Evolutionary conservation across 1,139 yeast species (phyloP), one percentile per base, ranked within the genome.

Genomic region (Eremothecium sinecaudum): DNA sequence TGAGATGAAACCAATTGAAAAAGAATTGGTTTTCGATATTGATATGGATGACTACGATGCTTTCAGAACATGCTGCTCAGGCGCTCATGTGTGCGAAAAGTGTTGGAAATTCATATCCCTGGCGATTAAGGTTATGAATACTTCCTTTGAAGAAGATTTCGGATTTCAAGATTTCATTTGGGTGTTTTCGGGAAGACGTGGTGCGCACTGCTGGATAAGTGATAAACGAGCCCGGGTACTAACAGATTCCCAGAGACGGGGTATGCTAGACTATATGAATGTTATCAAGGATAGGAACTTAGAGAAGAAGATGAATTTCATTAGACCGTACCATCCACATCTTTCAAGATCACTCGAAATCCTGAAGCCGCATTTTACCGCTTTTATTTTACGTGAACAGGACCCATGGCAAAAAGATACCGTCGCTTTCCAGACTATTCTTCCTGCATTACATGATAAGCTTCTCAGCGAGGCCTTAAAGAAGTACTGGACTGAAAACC

Each of bases 101-200:
- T 90, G 99, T 64, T 90, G 99, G 99, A 79, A 74, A 43, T 90
- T 86, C 53, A 83, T 90, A 43, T 76, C 82, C n/a, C 75, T 86
- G 16, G 95, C 97, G 2, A 73, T 87, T 38, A 70, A 75, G 47
- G 74, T 87, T 29, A 63, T 92, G 40, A 86, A 82, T 39, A 53
- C 61, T 1, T 79, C 94, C 0, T 64, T 90, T 37, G 64, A 73
- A 37, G 83, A 84, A 33, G 98, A 90, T 58, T 90, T 92, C 61
- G 97, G 96, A 1, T 87, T 84, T 58, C 63, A 76, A 37, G 79
- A 84, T 56, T 64, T 86, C 53, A 65, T 90, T 31, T 90, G 98
- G 98, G 95, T 90, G 2, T 90, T 84, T 55, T 84, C 96, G 0
- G 99, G 99, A 31, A 79, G 99, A 66, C 81, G 99, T 70, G 99